Evolutionary conservation across 176 grass and related monocot species (phyloP).

Genomic region (Bromus sterilis): DNA sequence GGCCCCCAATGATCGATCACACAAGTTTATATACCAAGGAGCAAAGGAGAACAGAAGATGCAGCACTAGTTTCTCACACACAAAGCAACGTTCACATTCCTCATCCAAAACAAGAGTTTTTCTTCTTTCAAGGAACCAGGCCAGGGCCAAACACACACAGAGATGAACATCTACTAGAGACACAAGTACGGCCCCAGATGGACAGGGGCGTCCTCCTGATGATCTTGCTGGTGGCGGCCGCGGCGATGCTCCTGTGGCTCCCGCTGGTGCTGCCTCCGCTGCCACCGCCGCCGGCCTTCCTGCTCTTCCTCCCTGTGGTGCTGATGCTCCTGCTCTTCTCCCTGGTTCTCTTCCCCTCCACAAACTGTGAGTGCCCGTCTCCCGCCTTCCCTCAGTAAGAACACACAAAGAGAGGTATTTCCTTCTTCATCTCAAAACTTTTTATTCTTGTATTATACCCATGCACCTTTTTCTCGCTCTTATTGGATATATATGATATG

Average conservation of each 20-base stretch:
- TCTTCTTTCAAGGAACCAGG: background rate
- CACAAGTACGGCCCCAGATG: background rate
- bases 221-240: slow-evolving; percentile 10
- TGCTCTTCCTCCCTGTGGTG: slow-evolving; percentile 61
- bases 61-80: background rate
- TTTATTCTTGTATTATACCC: background rate
- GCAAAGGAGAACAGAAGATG: background rate
- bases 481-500: slow-evolving; percentile 23
- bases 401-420: slow-evolving; percentile 7
- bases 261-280: slow-evolving; percentile 64
- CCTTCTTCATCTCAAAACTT: background rate
- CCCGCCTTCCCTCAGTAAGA: slow-evolving; percentile 13
- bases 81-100: background rate
- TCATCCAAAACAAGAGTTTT: background rate
- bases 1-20: background rate
- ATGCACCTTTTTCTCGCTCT: slow-evolving; percentile 2
- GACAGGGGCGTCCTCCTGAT: slow-evolving; percentile 1
- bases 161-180: slow-evolving; percentile 3
- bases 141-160: background rate
- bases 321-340: slow-evolving; percentile 61
- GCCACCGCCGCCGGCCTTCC: slow-evolving; percentile 37
- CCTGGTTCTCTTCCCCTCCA: slow-evolving; percentile 29
- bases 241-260: slow-evolving; percentile 42
- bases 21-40: background rate
- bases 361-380: background rate